These are phyloP conservation scores for Camelina hispida DNA, from an alignment of 345 rosid species.

Conservation along the genomic window DNA sequence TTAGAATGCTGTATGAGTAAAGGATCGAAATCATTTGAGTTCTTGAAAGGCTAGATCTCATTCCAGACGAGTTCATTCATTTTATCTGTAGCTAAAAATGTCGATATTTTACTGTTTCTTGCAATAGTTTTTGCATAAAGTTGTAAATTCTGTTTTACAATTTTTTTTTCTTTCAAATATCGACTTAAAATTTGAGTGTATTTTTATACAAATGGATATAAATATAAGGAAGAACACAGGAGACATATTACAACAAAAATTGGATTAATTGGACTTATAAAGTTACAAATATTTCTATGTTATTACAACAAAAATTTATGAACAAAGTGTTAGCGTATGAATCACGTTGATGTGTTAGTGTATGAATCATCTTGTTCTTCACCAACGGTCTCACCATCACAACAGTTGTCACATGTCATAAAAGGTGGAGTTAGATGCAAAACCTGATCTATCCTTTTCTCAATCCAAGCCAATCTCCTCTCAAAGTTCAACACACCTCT, in stretches of 20 bases:
- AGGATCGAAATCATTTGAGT: slow-evolving; percentile 16
- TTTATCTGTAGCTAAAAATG: slow-evolving; percentile 25
- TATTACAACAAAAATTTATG: neutral
- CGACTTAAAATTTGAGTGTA: neutral
- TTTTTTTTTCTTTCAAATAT: neutral
- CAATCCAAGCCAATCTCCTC: slow-evolving; percentile 82
- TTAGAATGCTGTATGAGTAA: slow-evolving; percentile 37
- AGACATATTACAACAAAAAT: neutral
- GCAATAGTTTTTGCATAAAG: slow-evolving; percentile 14
- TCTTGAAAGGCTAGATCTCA: neutral
- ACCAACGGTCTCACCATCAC: slow-evolving; percentile 33
- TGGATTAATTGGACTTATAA: neutral
- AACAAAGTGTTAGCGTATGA: slow-evolving; percentile 3
- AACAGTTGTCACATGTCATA: slow-evolving; percentile 55
- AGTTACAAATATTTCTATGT: neutral
- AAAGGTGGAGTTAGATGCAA: slow-evolving; percentile 54
- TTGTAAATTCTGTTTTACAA: slow-evolving; percentile 23
- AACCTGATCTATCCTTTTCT: slow-evolving; percentile 61
- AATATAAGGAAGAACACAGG: neutral
- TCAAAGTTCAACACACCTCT: slow-evolving; percentile 69
- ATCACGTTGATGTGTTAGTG: neutral
- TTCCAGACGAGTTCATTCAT: slow-evolving; percentile 7
- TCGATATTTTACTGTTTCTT: neutral
- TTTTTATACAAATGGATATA: neutral
- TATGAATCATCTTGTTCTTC: slow-evolving; percentile 13